Conservation (phyloP, 371 early-diverging fungal genomes). For the Vairimorpha ceranae region DNA sequence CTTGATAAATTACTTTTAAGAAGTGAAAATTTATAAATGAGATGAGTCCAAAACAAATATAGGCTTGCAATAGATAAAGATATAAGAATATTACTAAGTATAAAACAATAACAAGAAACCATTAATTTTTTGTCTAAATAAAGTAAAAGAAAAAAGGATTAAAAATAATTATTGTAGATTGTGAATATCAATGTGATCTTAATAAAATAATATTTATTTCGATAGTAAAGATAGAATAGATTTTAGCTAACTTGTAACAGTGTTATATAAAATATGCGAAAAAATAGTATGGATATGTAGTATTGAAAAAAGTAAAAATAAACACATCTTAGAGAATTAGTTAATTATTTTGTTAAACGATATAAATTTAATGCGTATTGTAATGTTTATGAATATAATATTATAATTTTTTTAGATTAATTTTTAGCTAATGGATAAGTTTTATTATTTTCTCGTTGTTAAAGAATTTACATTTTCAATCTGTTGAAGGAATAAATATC, state of each 20-base stretch:
- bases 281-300: conserved; percentile 91
- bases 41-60: conserved; percentile 54
- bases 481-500: too few species aligned
- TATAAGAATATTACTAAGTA: conserved; percentile 46
- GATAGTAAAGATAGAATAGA: conserved; percentile 70
- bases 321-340: conserved; percentile 21
- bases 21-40: conserved; percentile 44
- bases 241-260: conserved; percentile 90
- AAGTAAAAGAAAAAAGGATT: conserved; percentile 39
- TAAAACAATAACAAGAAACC: conserved; percentile 45
- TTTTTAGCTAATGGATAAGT: too few species aligned
- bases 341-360: not conserved
- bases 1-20: conserved; percentile 42
- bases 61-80: conserved; percentile 55
- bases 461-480: too few species aligned
- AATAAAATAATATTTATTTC: conserved; percentile 62
- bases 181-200: conserved; percentile 64
- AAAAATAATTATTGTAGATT: conserved; percentile 58
- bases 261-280: conserved; percentile 92
- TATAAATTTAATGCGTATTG: too few species aligned
- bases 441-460: too few species aligned
- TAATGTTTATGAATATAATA: too few species aligned
- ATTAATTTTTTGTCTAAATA: conserved; percentile 52
- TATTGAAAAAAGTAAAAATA: conserved; percentile 56
- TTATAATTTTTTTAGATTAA: too few species aligned